These are phyloP conservation scores for Dothidotthia symphoricarpi DNA, from an alignment of 2,329 filamentous ascomycete genomes.

Conservation along the genomic window DNA sequence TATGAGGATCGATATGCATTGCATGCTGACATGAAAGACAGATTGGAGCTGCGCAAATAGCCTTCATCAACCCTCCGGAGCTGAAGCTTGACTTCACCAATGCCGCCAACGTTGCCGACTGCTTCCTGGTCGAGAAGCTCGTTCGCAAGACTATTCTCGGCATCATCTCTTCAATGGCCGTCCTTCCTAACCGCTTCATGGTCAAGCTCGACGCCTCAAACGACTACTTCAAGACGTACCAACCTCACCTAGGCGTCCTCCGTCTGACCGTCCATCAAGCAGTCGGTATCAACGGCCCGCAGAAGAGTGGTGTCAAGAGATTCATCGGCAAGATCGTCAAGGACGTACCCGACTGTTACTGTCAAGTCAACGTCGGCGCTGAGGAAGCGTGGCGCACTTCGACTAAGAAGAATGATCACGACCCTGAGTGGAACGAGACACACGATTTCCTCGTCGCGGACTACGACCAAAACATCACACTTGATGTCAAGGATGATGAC, in stretches of 20 bases:
- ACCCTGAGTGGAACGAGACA: slow-evolving; percentile 51
- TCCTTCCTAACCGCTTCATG: slow-evolving; percentile 52
- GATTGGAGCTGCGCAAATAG: slow-evolving; percentile 51
- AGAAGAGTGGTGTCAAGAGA: slow-evolving; percentile 42
- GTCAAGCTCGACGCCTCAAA: slow-evolving; percentile 49
- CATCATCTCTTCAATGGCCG: slow-evolving; percentile 48
- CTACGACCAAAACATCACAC: slow-evolving; percentile 45
- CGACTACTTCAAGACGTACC: slow-evolving; percentile 52
- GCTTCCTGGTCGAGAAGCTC: slow-evolving; percentile 42
- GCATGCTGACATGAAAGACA: slow-evolving; percentile 18
- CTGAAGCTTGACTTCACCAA: slow-evolving; percentile 51
- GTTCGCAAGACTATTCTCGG: slow-evolving; percentile 48
- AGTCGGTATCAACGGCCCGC: slow-evolving; percentile 39
- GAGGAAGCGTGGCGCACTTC: slow-evolving; percentile 48
- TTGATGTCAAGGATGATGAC: slow-evolving; percentile 50
- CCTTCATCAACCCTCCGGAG: slow-evolving; percentile 51
- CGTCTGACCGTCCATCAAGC: slow-evolving; percentile 48
- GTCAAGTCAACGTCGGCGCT: slow-evolving; percentile 46
- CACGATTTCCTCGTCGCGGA: slow-evolving; percentile 51
- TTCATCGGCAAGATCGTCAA: slow-evolving; percentile 48
- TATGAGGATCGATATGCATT: neutral
- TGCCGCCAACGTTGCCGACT: slow-evolving; percentile 48
- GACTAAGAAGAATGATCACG: slow-evolving; percentile 44
- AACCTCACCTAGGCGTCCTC: slow-evolving; percentile 45
- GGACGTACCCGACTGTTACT: slow-evolving; percentile 51